Evolutionary conservation across 306 rosid species (phyloP).

Genomic region (Astragalus glycyphyllos): DNA sequence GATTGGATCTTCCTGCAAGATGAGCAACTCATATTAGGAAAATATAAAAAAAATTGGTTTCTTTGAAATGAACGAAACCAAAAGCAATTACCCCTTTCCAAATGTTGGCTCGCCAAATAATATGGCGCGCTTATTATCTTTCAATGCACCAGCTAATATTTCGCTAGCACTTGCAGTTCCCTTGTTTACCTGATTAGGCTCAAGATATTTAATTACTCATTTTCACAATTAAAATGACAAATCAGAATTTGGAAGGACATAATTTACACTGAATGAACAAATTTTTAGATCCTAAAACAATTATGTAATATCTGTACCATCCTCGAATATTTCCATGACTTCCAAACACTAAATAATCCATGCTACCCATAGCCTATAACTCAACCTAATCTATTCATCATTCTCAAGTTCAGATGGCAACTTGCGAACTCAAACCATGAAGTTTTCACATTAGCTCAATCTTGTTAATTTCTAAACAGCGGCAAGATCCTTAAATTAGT

Average conservation of each 20-base stretch:
- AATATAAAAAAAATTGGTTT: background rate
- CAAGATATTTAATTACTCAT: slow-evolving; percentile 32
- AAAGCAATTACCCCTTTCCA: slow-evolving; percentile 83
- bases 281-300: slow-evolving; percentile 11
- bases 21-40: slow-evolving; percentile 42
- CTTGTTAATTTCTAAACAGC: slow-evolving; percentile 3
- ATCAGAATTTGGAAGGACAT: slow-evolving; percentile 8
- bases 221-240: slow-evolving; percentile 3
- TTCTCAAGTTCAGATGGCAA: slow-evolving; percentile 5
- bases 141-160: slow-evolving; percentile 95
- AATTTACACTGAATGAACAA: slow-evolving; percentile 1
- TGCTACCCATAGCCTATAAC: background rate
- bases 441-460: slow-evolving; percentile 3
- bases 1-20: slow-evolving; percentile 92
- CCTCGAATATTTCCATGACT: background rate
- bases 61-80: slow-evolving; percentile 30
- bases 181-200: slow-evolving; percentile 77
- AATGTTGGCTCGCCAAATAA: slow-evolving; percentile 93
- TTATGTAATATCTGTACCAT: slow-evolving; percentile 5
- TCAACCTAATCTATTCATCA: background rate
- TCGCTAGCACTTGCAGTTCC: slow-evolving; percentile 99
- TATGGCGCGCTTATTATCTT: slow-evolving; percentile 91
- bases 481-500: slow-evolving; percentile 4
- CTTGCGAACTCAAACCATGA: background rate
- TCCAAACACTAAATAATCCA: slow-evolving; percentile 3